A percentile compares a stretch with the other conserved stretches of the same genome.
These are phyloP conservation scores for Purshia tridentata DNA, from an alignment of 306 rosid species.

Conservation along the genomic window DNA sequence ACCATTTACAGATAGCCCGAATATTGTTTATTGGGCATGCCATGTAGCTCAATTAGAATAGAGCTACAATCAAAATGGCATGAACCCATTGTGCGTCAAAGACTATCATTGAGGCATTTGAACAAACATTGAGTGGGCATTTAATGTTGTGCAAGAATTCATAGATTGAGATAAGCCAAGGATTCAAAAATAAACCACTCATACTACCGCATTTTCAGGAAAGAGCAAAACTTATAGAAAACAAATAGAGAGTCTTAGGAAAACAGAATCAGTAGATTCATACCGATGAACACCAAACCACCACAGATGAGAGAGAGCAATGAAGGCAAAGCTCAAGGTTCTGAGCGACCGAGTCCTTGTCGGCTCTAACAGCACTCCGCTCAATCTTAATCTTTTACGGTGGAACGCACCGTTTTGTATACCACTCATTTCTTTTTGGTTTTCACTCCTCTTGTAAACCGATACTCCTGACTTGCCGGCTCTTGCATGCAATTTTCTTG, in stretches of 20 bases:
- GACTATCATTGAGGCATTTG: conserved; percentile 14
- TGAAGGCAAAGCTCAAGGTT: neutral
- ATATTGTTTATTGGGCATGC: neutral
- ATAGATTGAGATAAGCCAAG: too few species aligned
- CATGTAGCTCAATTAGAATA: neutral
- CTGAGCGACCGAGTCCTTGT: neutral
- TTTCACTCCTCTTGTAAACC: neutral
- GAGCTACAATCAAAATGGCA: neutral
- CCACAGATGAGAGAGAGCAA: neutral
- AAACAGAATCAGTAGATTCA: neutral
- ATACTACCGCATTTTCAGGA: neutral
- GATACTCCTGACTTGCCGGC: neutral
- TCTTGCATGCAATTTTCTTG: too few species aligned
- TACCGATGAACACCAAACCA: neutral
- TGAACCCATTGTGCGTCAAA: neutral
- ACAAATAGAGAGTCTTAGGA: neutral
- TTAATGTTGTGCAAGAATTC: neutral
- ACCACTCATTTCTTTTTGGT: too few species aligned
- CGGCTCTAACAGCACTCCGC: neutral
- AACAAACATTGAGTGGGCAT: conserved; percentile 15
- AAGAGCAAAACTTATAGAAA: neutral
- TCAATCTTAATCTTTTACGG: neutral
- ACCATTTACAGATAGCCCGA: neutral
- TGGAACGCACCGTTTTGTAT: conserved; percentile 12
- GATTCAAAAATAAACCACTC: neutral